phyloP scores from a whole-genome alignment of 768 basidiomycete species.

The Chalciporus piperatus region DNA sequence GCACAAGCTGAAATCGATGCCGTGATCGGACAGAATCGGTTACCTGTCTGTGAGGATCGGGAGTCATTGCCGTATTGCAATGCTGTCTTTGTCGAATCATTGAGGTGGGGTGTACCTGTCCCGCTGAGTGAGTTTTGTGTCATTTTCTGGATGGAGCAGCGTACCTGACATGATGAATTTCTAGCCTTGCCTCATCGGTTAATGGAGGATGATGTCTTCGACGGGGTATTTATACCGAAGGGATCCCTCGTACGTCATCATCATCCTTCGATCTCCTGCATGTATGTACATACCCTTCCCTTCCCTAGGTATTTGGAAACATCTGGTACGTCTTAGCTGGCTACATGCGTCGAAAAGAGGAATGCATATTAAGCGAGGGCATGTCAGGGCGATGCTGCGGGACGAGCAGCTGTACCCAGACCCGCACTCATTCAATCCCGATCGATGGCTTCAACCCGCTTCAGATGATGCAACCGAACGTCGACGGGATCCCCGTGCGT shows the following conservation, averaged over 20 bases:
- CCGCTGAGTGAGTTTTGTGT: slow-evolving; percentile 46
- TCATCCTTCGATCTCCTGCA: not conserved
- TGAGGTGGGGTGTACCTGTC: slow-evolving; percentile 56
- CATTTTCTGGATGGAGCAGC: no score
- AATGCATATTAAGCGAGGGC: not conserved
- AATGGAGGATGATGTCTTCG: slow-evolving; percentile 64
- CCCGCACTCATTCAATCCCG: slow-evolving; percentile 50
- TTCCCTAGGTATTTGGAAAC: slow-evolving; percentile 50
- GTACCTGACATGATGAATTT: not conserved
- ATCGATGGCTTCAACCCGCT: slow-evolving; percentile 41
- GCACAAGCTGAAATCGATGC: slow-evolving; percentile 67
- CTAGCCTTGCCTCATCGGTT: slow-evolving; percentile 62
- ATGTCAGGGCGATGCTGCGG: slow-evolving; percentile 42
- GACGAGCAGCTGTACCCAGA: slow-evolving; percentile 51
- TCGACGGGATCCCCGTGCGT: slow-evolving; percentile 42
- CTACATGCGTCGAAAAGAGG: not conserved
- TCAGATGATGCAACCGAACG: slow-evolving; percentile 22
- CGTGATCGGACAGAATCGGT: slow-evolving; percentile 41
- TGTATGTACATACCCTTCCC: not conserved
- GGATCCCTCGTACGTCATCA: slow-evolving; percentile 52
- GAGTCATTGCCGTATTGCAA: slow-evolving; percentile 55
- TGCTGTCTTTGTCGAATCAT: slow-evolving; percentile 51
- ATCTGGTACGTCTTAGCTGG: slow-evolving; percentile 44
- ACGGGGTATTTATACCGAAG: slow-evolving; percentile 57
- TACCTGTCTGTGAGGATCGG: slow-evolving; percentile 61